These are phyloP conservation scores for Nitzschia sp. DNA, from an alignment of 108 stramenopile species.

Conservation along the genomic window DNA sequence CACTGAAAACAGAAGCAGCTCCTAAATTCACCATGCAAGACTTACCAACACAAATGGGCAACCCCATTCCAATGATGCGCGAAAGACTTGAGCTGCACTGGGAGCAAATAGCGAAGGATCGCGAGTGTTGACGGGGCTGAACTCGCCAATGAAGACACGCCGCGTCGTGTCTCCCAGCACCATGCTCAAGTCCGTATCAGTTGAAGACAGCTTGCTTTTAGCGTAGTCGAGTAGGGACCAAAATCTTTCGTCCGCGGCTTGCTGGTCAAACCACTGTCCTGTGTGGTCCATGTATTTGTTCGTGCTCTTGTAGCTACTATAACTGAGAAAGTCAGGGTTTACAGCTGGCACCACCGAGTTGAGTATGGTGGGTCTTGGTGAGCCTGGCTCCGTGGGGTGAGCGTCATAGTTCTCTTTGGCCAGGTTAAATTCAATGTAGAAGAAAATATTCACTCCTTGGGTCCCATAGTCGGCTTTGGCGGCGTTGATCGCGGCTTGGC, in stretches of 20 bases:
- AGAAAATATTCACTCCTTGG: background rate
- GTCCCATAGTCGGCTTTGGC: background rate
- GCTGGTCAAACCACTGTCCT: background rate
- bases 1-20: too few relatives aligned
- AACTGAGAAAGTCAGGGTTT: conserved; percentile 7
- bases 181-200: background rate
- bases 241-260: background rate
- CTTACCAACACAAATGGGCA: conserved; percentile 6
- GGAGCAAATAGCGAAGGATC: background rate
- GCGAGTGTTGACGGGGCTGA: background rate
- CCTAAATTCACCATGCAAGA: too few relatives aligned
- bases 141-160: conserved; percentile 4
- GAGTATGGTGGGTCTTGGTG: background rate
- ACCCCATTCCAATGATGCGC: conserved; percentile 9
- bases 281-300: background rate
- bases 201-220: background rate
- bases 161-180: background rate
- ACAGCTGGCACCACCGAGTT: too few relatives aligned
- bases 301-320: conserved; percentile 1
- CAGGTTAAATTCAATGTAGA: too few relatives aligned
- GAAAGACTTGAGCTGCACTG: background rate
- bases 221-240: conserved; percentile 4
- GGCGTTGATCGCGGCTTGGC: background rate
- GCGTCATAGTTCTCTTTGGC: conserved; percentile 4
- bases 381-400: background rate